Evolutionary conservation across 2,329 filamentous ascomycete genomes (phyloP), one percentile per base, ranked within the genome.

Genomic region (Calonectria crousiana): DNA sequence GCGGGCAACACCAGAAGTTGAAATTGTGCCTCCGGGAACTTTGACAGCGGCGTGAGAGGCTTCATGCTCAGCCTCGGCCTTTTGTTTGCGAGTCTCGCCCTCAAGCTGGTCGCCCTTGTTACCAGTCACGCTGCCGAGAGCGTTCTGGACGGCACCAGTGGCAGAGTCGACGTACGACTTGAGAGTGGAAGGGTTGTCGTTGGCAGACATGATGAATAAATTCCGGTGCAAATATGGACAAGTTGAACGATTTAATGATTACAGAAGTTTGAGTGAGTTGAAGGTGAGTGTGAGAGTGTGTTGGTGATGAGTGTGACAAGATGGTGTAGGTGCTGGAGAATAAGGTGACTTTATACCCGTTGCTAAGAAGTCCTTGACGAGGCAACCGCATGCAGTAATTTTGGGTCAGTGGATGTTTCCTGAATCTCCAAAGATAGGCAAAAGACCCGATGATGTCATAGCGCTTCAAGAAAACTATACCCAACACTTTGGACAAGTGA

Each of bases 161-260:
- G 94, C 94, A 18, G 90, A 90, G 89, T 96, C 93, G 79, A 95
- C 83, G 86, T 93, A 93, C 72, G 94, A 94, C 89, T 96, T 91
- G 82, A 96, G 89, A 77, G 95, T 97, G 76, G 95, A 97, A 78
- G 93, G 79, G 71, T 82, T 80, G 69, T 81, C 79, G 77, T 83
- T 82, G 76, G 84, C 82, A 73, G 71, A 73, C 77, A 79, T 83
- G 56, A 53, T 77, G 75, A 52, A 47, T 77, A 75, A 58, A 51
- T 74, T 65, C 72, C 76, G 52, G 44, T 67, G 38, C 70, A 76
- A 52, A 38, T 47, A 49, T 73, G 49, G 8, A 13, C 62, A 20
- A 56, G 34, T 56, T 66, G 28, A 44, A 44, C 66, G 44, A 34
- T 30, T 36, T 14, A n/a, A 67, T 49, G 36, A 30, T 38, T 23